These are phyloP conservation scores for Populus hybrid DNA, from an alignment of 441 rosid genomes.

Conservation along the genomic window DNA sequence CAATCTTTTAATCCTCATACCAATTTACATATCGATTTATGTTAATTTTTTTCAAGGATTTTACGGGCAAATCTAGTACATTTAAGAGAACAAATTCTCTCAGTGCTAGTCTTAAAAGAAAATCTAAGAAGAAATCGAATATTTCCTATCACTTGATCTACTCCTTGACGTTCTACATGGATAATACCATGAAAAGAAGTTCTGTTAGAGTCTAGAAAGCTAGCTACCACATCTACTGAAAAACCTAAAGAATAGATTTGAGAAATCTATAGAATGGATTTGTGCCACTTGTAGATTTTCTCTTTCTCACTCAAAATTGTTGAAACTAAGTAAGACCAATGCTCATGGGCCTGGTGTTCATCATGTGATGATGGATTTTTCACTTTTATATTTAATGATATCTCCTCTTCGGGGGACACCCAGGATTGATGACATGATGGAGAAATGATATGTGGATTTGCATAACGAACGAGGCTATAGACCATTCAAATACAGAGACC, in stretches of 20 bases:
- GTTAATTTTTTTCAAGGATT: neutral
- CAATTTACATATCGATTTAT: too few relatives aligned
- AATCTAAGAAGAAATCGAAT: too few relatives aligned
- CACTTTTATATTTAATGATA: conserved; percentile 17
- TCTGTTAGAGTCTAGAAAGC: neutral
- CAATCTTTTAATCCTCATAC: neutral
- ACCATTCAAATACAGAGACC: conserved; percentile 16
- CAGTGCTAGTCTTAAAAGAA: too few relatives aligned
- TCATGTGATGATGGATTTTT: conserved; percentile 20
- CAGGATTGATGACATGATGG: conserved; percentile 23
- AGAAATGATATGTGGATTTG: conserved; percentile 16
- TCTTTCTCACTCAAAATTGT: neutral
- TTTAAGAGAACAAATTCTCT: neutral
- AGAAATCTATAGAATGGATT: too few relatives aligned
- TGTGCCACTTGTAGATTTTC: neutral
- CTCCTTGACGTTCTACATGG: neutral
- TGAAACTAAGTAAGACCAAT: neutral
- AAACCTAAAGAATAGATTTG: neutral
- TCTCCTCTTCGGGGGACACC: conserved; percentile 30
- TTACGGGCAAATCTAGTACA: neutral
- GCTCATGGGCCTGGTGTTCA: neutral
- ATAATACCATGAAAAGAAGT: neutral
- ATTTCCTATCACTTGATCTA: too few relatives aligned
- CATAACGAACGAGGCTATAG: neutral
- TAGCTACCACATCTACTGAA: neutral